Evolutionary conservation across 2,329 filamentous ascomycete genomes (phyloP), one percentile per base, ranked within the genome.

Genomic region (Reticulascus tulasneorum): DNA sequence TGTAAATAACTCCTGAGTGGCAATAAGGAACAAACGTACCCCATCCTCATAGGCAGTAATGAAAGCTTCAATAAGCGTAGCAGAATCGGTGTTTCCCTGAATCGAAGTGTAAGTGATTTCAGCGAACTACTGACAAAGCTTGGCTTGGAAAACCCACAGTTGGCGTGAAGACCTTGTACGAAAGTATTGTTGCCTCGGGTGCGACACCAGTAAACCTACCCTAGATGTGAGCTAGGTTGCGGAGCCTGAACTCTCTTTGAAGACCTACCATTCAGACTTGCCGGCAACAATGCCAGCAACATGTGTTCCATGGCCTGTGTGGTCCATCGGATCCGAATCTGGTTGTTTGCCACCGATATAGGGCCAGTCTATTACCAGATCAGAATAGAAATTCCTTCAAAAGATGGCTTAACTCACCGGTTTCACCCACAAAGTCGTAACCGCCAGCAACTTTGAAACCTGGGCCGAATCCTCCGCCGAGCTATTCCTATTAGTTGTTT

Each of bases 221-320:
- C n/a, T 6, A 13, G 10, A n/a, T 10, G 24, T 30, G 20, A 28
- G 20, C 9, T 6, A 19, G 10, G 15, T 10, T 7, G 21, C 17
- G 18, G 24, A 6, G 3, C 12, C 12, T 12, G n/a, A 10, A 4
- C 6, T 9, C 9, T 9, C 9, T 23, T 11, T 3, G 28, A 13
- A 25, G 25, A 20, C 42, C 32, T 35, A 35, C 31, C 27, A 27
- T 6, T 49, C 45, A 13, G 37, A 44, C 19, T 50, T 37, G 9
- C 49, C 55, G 9, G 54, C 54, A 20, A 58, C 42, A 25, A 58
- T 58, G 11, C 55, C 54, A 16, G 54, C 46, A 3, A 58, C 53
- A 28, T 58, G 54, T 9, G 52, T 55, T 21, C 35, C 35, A 23
- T 37, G 35, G 12, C 35, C 35, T 9, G 19, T 25, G 11, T 16